phyloP scores from a whole-genome alignment of 352 stramenopile species.

The Blastocystis sp. region DNA sequence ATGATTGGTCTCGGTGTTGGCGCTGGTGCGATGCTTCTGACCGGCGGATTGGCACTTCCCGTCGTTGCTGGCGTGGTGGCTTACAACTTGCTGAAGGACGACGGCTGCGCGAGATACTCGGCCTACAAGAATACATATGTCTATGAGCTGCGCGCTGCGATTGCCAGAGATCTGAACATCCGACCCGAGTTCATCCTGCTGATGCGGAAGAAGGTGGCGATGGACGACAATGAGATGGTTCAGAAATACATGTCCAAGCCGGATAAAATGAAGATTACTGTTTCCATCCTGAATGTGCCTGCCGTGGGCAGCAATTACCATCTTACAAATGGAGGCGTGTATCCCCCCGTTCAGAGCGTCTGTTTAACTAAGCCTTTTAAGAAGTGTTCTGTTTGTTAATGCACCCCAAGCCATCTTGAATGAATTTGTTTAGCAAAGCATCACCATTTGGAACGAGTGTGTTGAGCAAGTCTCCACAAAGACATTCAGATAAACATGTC shows the following conservation, averaged over 20 bases:
- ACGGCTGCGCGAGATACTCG: background rate
- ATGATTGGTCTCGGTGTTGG: slow-evolving; percentile 2
- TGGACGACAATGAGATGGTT: slow-evolving; percentile 18
- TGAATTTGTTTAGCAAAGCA: no score
- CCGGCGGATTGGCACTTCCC: slow-evolving; percentile 6
- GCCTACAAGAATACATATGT: slow-evolving; percentile 30
- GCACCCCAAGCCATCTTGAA: no score
- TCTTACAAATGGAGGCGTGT: slow-evolving; percentile 2
- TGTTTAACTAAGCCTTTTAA: no score
- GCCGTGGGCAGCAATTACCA: slow-evolving; percentile 38
- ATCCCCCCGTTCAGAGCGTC: background rate
- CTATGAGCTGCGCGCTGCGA: background rate
- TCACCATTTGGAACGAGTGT: no score
- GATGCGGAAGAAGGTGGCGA: background rate
- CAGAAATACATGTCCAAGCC: slow-evolving; percentile 14
- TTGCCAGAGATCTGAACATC: background rate
- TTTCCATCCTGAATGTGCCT: background rate
- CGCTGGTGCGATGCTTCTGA: background rate
- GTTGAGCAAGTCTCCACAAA: no score
- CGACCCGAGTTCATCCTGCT: background rate
- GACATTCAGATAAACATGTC: no score
- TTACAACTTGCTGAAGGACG: background rate
- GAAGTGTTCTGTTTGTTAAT: no score
- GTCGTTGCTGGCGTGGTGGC: background rate
- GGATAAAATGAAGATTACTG: background rate